Conservation (phyloP, 768 basidiomycete species). For the Chlorophyllum brunneum region DNA sequence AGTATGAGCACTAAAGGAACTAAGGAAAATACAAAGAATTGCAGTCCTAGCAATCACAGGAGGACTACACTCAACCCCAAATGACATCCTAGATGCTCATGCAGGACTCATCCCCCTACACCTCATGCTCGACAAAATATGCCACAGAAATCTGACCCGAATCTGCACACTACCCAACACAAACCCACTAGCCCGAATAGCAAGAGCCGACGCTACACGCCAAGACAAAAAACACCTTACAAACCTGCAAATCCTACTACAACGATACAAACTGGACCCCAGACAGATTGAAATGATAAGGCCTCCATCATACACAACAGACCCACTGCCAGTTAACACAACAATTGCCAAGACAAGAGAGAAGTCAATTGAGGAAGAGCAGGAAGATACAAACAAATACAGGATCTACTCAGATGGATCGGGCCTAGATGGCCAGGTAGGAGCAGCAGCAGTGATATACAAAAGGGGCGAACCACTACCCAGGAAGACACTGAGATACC, state of each 20-base stretch:
- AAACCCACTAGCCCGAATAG: conserved; percentile 12
- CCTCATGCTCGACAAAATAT: conserved; percentile 10
- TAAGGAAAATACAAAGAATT: conserved; percentile 16
- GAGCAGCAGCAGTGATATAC: conserved; percentile 20
- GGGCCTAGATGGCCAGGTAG: conserved; percentile 16
- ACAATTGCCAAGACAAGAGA: conserved; percentile 1
- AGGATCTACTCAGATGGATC: conserved; percentile 20
- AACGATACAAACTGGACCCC: background rate
- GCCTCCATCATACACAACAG: background rate
- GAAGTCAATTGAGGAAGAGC: conserved; percentile 7
- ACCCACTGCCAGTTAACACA: background rate
- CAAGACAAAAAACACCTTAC: background rate
- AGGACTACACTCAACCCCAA: conserved; percentile 17
- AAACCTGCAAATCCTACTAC: conserved; percentile 12
- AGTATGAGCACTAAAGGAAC: conserved; percentile 10
- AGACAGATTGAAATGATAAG: conserved; percentile 11
- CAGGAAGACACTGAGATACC: background rate
- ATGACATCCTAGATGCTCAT: conserved; percentile 17
- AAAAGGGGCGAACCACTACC: background rate
- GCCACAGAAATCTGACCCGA: conserved; percentile 7
- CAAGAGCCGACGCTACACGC: background rate
- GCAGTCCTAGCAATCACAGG: conserved; percentile 22
- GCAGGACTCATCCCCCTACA: conserved; percentile 15
- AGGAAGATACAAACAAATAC: conserved; percentile 1
- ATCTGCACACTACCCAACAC: conserved; percentile 15